Base-by-base conservation (phyloP, 139 green algal genomes). In the Picochlorum costavermella region DNA sequence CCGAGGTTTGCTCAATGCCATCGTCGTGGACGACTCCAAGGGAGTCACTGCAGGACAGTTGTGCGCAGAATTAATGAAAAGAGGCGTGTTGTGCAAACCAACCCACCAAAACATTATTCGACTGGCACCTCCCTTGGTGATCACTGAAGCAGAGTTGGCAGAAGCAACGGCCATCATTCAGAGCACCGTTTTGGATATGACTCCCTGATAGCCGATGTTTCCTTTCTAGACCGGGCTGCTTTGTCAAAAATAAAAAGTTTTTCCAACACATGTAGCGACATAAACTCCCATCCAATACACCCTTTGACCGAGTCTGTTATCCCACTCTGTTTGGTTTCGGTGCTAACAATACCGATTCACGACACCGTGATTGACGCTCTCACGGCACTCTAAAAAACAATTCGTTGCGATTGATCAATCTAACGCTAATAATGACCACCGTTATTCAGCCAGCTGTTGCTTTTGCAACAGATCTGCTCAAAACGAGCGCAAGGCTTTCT, bases 31-130 rank as follows among this genome's bases (percentile, higher is more conserved):
- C 61, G 60, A 82, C n/a, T 66, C 68, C 45, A 65, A 69, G 25
- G 80, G 81, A 23, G 67, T 87, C 6, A 73, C 58, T 17, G 92
- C 93, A 4, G 91, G 76, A 65, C 88, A 98, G 37, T 68, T 98
- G 14, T 98, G 93, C 82, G 44, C 96, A 48, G 58, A 63, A 44
- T 79, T 98, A 45, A 83, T 84, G 46, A 81, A 95, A 67, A 71
- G 72, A 46, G 90, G 90, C 3, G 67, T 96, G 59, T 81, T 96
- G 61, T 84, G 89, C 50, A 98, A 98, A 83, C 93, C 92, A n/a
- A 98, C 92, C 0, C 90, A 96, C 33, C 75, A 83, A 36, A 85
- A 95, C 70, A 94, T 96, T 68, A 96, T 97, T 67, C 79, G 90
- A 50, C 77, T 95, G 48, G 86, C 89, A 17, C 89, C 89, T 9